Conservation (phyloP, 495 filamentous ascomycete species). For the Bombardia bombarda region DNA sequence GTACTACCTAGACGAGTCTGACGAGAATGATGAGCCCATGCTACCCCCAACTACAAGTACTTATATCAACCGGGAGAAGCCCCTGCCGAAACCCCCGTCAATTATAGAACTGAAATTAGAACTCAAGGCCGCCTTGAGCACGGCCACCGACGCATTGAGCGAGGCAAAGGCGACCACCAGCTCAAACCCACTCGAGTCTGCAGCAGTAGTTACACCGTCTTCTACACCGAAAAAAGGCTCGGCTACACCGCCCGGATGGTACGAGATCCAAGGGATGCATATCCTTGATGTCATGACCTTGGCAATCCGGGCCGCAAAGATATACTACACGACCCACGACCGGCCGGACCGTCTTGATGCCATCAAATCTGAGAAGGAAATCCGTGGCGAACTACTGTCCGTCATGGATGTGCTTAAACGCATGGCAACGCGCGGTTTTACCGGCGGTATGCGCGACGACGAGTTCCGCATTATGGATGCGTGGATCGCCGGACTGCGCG, state of each 20-base stretch:
- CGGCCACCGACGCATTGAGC: conserved; percentile 57
- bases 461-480: conserved; percentile 62
- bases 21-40: conserved; percentile 61
- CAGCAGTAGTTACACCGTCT: neutral
- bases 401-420: conserved; percentile 85
- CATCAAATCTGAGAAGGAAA: conserved; percentile 75
- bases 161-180: conserved; percentile 28
- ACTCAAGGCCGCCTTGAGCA: conserved; percentile 56
- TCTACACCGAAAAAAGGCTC: neutral
- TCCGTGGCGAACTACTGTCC: conserved; percentile 70
- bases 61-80: conserved; percentile 81
- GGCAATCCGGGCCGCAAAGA: conserved; percentile 86
- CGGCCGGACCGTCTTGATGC: conserved; percentile 71
- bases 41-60: conserved; percentile 94
- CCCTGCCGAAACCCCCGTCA: conserved; percentile 79
- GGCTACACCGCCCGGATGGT: conserved; percentile 48
- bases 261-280: conserved; percentile 85
- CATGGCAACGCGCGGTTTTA: conserved; percentile 82
- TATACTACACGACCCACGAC: conserved; percentile 88
- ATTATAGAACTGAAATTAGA: conserved; percentile 68
- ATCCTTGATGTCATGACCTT: conserved; percentile 87
- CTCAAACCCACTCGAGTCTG: conserved; percentile 7
- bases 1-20: conserved; percentile 49
- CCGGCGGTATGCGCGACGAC: conserved; percentile 66
- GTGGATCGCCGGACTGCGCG: conserved; percentile 72